phyloP scores from a whole-genome alignment of 345 rosid species.

The Erysimum cheiranthoides region DNA sequence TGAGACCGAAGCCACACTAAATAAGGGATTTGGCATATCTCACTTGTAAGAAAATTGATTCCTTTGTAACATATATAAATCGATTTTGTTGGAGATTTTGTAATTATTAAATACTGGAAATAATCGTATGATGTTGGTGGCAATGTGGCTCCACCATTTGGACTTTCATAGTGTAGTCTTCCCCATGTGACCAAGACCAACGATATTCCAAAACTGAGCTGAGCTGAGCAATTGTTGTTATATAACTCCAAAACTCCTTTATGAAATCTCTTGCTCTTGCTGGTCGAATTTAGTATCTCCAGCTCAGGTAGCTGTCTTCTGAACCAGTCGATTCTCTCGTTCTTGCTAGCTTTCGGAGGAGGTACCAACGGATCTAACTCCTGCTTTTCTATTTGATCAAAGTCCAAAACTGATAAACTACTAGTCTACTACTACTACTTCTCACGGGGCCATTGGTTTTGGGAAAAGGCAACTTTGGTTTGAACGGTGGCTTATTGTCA shows the following conservation, averaged over 20 bases:
- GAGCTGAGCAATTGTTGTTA: slow-evolving; percentile 53
- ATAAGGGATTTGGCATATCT: slow-evolving; percentile 32
- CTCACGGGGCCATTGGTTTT: neutral
- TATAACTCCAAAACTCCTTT: slow-evolving; percentile 52
- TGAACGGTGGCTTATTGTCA: slow-evolving; percentile 10
- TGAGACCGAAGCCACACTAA: too few relatives aligned
- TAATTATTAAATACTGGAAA: slow-evolving; percentile 1
- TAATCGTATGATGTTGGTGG: slow-evolving; percentile 40
- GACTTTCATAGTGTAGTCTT: slow-evolving; percentile 38
- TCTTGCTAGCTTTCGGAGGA: slow-evolving; percentile 55
- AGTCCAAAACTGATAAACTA: neutral
- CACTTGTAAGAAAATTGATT: neutral
- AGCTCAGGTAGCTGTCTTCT: slow-evolving; percentile 54
- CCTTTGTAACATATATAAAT: neutral
- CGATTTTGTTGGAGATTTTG: neutral
- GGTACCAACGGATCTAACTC: slow-evolving; percentile 52
- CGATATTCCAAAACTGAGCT: too few relatives aligned
- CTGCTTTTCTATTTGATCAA: slow-evolving; percentile 16
- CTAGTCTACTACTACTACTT: neutral
- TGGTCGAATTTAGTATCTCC: slow-evolving; percentile 55
- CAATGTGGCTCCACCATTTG: slow-evolving; percentile 44
- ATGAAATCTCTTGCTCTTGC: slow-evolving; percentile 51
- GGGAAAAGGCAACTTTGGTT: slow-evolving; percentile 26
- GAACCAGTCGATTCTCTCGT: slow-evolving; percentile 66
- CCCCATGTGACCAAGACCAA: slow-evolving; percentile 47